Evolutionary conservation across 2,329 filamentous ascomycete species (phyloP).

Genomic region (Cytospora schulzeri): DNA sequence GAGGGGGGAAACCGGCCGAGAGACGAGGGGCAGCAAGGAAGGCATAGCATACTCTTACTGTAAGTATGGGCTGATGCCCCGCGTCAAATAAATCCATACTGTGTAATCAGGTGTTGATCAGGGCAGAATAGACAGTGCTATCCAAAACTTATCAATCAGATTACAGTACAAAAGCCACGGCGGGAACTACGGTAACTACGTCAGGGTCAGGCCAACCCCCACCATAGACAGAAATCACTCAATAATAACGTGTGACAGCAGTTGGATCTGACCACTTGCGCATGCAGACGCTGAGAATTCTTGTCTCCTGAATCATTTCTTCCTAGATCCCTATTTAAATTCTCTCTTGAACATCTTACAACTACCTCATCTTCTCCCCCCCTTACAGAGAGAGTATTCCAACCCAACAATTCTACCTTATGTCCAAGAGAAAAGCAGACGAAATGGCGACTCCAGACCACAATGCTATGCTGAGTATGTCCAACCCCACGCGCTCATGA

Average conservation of each 20-base stretch:
- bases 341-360: neutral
- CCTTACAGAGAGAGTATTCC: neutral
- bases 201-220: slow-evolving; percentile 25
- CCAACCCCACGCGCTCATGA: slow-evolving; percentile 33
- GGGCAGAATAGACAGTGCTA: slow-evolving; percentile 2
- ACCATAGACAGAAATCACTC: slow-evolving; percentile 28
- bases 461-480: slow-evolving; percentile 65
- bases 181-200: slow-evolving; percentile 9
- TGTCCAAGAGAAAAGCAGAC: slow-evolving; percentile 31
- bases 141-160: slow-evolving; percentile 3
- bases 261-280: slow-evolving; percentile 13
- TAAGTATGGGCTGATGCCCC: slow-evolving; percentile 26
- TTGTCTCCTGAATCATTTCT: neutral
- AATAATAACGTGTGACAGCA: slow-evolving; percentile 22
- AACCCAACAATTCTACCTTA: neutral
- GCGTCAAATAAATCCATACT: slow-evolving; percentile 5
- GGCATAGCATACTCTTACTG: too few species aligned
- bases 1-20: neutral
- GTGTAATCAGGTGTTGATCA: neutral
- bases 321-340: slow-evolving; percentile 23
- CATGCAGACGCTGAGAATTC: slow-evolving; percentile 6
- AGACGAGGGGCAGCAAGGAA: slow-evolving; percentile 1
- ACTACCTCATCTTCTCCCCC: neutral
- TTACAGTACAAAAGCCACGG: neutral
- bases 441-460: slow-evolving; percentile 58